phyloP scores from a whole-genome alignment of 768 basidiomycete genomes.

The Serendipita vermifera region DNA sequence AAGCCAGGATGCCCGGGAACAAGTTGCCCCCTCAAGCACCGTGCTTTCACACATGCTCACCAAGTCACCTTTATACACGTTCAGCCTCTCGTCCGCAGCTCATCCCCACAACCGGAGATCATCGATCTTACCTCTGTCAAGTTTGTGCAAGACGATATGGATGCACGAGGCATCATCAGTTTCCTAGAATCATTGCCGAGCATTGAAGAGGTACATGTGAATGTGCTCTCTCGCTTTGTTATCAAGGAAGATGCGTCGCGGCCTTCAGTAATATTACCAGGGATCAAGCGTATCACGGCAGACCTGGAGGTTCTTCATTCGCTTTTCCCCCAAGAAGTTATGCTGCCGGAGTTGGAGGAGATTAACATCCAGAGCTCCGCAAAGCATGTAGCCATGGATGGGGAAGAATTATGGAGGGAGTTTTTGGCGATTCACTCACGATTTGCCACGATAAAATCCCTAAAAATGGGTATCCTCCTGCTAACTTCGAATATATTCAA shows the following conservation, averaged over 20 bases:
- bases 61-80: not conserved
- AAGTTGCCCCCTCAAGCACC: not conserved
- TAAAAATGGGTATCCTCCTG: no score
- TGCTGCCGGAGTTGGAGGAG: no score
- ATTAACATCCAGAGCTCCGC: no score
- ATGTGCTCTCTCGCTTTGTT: not conserved
- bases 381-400: no score
- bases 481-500: no score
- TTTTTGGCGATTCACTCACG: no score
- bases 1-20: not conserved
- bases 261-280: not conserved
- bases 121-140: not conserved
- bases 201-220: not conserved
- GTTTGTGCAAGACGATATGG: not conserved
- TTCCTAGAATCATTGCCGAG: not conserved
- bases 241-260: slow-evolving; percentile 2
- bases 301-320: not conserved
- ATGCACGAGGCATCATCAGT: not conserved
- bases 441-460: no score
- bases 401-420: no score
- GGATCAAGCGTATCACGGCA: not conserved
- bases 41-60: not conserved
- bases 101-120: not conserved
- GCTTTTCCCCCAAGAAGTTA: slow-evolving; percentile 1
- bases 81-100: not conserved